Percentiles rank a stretch among this genome's conserved stretches.
phyloP scores from a whole-genome alignment of 2,329 filamentous ascomycete genomes.

The Nigrospora oryzae region DNA sequence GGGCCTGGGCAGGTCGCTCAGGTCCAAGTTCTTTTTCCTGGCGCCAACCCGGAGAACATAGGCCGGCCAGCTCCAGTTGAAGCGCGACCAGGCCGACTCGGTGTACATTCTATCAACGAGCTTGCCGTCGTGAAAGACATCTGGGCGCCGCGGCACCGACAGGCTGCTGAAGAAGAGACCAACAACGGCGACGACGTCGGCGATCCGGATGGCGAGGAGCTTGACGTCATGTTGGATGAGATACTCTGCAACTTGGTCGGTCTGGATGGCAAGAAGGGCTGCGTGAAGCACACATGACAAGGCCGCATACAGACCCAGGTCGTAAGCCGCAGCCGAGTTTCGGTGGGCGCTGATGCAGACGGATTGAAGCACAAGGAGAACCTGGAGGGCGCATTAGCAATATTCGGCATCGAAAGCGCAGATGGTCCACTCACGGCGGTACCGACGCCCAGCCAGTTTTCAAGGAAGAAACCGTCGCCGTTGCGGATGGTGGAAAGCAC shows the following conservation, averaged over 20 bases:
- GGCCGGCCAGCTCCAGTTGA: conserved; percentile 58
- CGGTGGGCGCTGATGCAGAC: conserved; percentile 38
- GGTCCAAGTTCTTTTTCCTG: conserved; percentile 50
- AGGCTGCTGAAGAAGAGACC: conserved; percentile 39
- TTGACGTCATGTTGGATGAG: conserved; percentile 20
- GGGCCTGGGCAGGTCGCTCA: conserved; percentile 54
- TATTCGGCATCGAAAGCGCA: conserved; percentile 1
- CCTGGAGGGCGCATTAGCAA: conserved; percentile 23
- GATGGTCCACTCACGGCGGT: conserved; percentile 48
- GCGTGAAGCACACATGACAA: conserved; percentile 37
- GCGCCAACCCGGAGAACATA: conserved; percentile 44
- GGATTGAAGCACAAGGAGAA: conserved; percentile 43
- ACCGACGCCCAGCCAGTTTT: conserved; percentile 51
- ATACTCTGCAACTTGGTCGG: conserved; percentile 26
- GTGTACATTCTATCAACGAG: conserved; percentile 58
- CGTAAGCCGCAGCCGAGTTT: conserved; percentile 41
- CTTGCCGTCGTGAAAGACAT: conserved; percentile 51
- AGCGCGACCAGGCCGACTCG: conserved; percentile 49
- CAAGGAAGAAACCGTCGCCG: conserved; percentile 32
- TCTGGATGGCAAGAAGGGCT: conserved; percentile 34
- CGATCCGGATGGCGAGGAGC: conserved; percentile 36
- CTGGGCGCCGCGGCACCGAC: conserved; percentile 57
- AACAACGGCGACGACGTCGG: conserved; percentile 36
- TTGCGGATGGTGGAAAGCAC: conserved; percentile 37
- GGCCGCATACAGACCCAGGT: conserved; percentile 43